A percentile compares a stretch with the other conserved stretches of the same genome.
These are phyloP conservation scores for Sabuloglossum arenarium DNA, from an alignment of 495 filamentous ascomycete species.

Conservation along the genomic window DNA sequence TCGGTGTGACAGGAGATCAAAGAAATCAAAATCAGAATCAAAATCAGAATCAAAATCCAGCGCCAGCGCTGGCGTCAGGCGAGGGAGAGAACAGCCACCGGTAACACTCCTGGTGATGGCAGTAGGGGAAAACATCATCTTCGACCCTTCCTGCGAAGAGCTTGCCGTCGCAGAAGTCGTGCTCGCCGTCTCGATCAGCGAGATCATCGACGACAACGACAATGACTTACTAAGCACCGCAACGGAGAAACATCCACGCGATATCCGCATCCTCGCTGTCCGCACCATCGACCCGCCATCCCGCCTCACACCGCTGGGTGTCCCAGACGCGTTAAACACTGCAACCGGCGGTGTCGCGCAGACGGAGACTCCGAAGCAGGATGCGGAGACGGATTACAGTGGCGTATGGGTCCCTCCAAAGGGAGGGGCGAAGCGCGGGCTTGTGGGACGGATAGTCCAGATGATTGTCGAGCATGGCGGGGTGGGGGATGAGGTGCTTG, in stretches of 20 bases:
- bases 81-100: constrained; percentile 47
- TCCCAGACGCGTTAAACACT: constrained; percentile 46
- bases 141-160: constrained; percentile 80
- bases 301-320: constrained; percentile 45
- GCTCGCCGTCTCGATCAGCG: constrained; percentile 48
- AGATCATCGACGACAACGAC: constrained; percentile 6
- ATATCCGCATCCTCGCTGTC: constrained; percentile 34
- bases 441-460: constrained; percentile 2
- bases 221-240: background rate
- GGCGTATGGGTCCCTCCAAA: constrained; percentile 5
- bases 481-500: constrained; percentile 4
- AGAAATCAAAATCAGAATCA: background rate
- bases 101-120: constrained; percentile 77
- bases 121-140: constrained; percentile 74
- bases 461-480: constrained; percentile 4
- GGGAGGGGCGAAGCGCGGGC: constrained; percentile 4
- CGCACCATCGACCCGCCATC: constrained; percentile 50
- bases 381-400: background rate
- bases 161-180: constrained; percentile 78
- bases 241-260: background rate
- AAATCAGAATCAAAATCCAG: background rate
- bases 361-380: constrained; percentile 12
- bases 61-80: background rate
- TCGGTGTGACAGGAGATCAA: constrained; percentile 11
- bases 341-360: constrained; percentile 29